These are phyloP conservation scores for Apiospora arundinis DNA, from an alignment of 2,329 filamentous ascomycete species.

Conservation along the genomic window DNA sequence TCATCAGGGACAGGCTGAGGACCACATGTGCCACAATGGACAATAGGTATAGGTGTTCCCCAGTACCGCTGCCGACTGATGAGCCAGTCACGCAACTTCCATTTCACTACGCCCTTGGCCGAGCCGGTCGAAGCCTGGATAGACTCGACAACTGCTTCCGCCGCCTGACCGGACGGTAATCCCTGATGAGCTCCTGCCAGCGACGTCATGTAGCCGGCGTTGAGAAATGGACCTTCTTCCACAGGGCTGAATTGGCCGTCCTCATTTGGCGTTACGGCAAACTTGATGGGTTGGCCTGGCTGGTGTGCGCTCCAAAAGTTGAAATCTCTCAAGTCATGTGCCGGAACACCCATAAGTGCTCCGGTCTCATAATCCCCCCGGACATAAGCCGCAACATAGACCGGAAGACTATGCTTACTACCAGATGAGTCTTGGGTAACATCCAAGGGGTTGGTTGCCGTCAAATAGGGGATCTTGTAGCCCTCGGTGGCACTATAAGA, in stretches of 20 bases:
- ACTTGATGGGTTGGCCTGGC: slow-evolving; percentile 62
- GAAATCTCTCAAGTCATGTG: slow-evolving; percentile 79
- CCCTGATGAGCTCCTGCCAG: slow-evolving; percentile 70
- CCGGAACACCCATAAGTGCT: slow-evolving; percentile 91
- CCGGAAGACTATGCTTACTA: slow-evolving; percentile 60
- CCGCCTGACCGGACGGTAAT: slow-evolving; percentile 67
- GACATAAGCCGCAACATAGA: slow-evolving; percentile 86
- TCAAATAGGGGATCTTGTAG: slow-evolving; percentile 67
- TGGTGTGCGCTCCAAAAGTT: slow-evolving; percentile 80
- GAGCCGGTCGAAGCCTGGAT: slow-evolving; percentile 58
- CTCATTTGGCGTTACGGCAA: slow-evolving; percentile 64
- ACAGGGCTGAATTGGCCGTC: slow-evolving; percentile 53
- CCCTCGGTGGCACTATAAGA: slow-evolving; percentile 68
- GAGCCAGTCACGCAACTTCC: slow-evolving; percentile 87
- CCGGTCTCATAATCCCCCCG: slow-evolving; percentile 85
- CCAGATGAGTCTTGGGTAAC: slow-evolving; percentile 70
- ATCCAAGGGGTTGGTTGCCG: slow-evolving; percentile 23
- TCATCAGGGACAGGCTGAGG: slow-evolving; percentile 78
- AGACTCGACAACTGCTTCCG: slow-evolving; percentile 62
- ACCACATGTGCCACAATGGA: slow-evolving; percentile 81
- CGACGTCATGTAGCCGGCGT: slow-evolving; percentile 71
- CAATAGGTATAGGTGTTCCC: slow-evolving; percentile 88
- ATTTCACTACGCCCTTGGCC: slow-evolving; percentile 72
- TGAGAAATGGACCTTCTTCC: slow-evolving; percentile 62
- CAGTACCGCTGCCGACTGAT: slow-evolving; percentile 93